Evolutionary conservation across 352 stramenopile species (phyloP), one percentile per base, ranked within the genome.

Genomic region (Phytopythium mirpurense): DNA sequence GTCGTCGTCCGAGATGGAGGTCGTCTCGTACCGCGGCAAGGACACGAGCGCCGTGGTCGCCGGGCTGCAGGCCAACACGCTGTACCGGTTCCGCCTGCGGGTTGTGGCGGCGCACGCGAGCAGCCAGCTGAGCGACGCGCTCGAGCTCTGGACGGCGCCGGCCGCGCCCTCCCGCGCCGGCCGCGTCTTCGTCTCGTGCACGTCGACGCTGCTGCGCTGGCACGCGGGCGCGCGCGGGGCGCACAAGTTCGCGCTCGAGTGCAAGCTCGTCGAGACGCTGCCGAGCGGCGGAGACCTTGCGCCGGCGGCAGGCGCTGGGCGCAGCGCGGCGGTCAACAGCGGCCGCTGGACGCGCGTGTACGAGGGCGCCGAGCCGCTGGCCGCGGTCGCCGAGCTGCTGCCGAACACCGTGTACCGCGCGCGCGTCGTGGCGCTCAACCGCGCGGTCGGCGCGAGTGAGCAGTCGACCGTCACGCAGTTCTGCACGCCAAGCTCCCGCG

Each of bases 401-500:
- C 69, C 84, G 8, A 88, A 87, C 56, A 85, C 74, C 11, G 78
- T 96, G 1, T 97, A 97, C 63, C 86, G 86, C 6, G 62, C 96
- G 19, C 76, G 86, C 8, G 80, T 96, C 9, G 83, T 89, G 15
- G 86, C 84, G 8, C 55, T 95, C 46, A 97, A 97, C 55, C 66
- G 62, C 12, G 62, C 74, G 0, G 79, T 79, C 2, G 36, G 76
- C 2, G 36, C 46, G 16, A 95, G 86, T 40, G 71, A 78, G 24
- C 84, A 91, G 59, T 93, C 79, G 23, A 86, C 70, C 15, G 72
- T 93, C 53, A 78, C 83, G 6, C 86, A 96, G 61, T 65, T 94
- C 15, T 92, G 76, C 43, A 94, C 83, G n/a, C 66, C 67, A 10
- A 79, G 67, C 38, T 78, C 69, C 42, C 78, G 90, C 10, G 73